Conservation (phyloP, 192 early-diverging fungal genomes). For the Backusella psychrophila region DNA sequence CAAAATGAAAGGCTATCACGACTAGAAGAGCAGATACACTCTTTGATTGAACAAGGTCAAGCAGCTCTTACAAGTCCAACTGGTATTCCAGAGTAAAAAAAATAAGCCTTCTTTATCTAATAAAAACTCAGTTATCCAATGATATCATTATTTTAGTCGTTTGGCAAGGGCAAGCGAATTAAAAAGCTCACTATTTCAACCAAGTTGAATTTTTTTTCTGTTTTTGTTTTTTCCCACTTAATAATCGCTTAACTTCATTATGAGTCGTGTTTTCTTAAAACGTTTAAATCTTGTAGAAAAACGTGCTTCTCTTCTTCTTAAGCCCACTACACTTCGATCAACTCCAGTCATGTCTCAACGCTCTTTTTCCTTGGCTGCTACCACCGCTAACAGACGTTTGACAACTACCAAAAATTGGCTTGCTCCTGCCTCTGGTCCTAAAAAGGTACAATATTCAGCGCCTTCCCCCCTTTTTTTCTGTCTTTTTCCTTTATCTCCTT, state of each 20-base stretch:
- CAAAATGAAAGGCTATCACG: slow-evolving; percentile 10
- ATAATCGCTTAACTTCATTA: slow-evolving; percentile 1
- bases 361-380: background rate
- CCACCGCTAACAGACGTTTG: slow-evolving; percentile 4
- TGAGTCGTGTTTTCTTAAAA: slow-evolving; percentile 12
- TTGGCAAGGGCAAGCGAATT: background rate
- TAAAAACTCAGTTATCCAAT: background rate
- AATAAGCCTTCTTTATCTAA: background rate
- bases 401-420: slow-evolving; percentile 9
- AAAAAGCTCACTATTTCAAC: background rate
- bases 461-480: background rate
- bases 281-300: background rate
- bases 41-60: slow-evolving; percentile 18
- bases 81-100: background rate
- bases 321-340: background rate
- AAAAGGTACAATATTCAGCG: background rate
- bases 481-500: background rate
- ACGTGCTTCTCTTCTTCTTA: background rate
- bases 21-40: slow-evolving; percentile 14
- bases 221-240: slow-evolving; percentile 4
- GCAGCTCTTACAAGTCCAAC: slow-evolving; percentile 14
- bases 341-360: background rate
- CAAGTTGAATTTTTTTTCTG: background rate
- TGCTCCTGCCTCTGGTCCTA: background rate
- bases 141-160: background rate